phyloP scores from a whole-genome alignment of 2,329 filamentous ascomycete species.

The Fusarium oxysporum region DNA sequence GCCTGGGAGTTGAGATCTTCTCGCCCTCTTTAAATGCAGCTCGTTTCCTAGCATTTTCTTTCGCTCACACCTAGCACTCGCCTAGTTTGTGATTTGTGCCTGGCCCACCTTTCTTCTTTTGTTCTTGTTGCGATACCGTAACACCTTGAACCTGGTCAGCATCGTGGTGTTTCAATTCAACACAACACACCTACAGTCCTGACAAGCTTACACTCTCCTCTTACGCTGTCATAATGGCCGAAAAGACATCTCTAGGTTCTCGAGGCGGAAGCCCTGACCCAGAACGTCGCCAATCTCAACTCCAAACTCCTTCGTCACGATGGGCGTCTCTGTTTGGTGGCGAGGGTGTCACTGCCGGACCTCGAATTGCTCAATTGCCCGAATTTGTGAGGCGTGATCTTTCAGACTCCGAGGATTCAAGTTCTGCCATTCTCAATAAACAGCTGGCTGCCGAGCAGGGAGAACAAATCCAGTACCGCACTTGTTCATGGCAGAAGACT shows the following conservation, averaged over 20 bases:
- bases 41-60: conserved; percentile 7
- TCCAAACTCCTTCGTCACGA: conserved; percentile 41
- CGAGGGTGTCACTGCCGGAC: conserved; percentile 57
- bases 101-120: conserved; percentile 11
- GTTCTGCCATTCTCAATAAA: conserved; percentile 63
- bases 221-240: conserved; percentile 40
- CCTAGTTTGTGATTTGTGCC: conserved; percentile 11
- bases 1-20: conserved; percentile 15
- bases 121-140: neutral
- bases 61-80: conserved; percentile 7
- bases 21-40: conserved; percentile 30
- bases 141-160: neutral
- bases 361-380: conserved; percentile 62
- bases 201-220: neutral
- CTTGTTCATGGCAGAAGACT: conserved; percentile 96
- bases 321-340: conserved; percentile 55
- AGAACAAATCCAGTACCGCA: conserved; percentile 89
- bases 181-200: neutral
- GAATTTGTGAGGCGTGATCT: conserved; percentile 48
- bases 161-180: neutral
- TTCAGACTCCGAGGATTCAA: conserved; percentile 60
- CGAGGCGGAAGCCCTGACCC: conserved; percentile 35
- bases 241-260: conserved; percentile 39
- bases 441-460: conserved; percentile 83
- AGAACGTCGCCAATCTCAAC: conserved; percentile 36